A percentile compares a stretch with the other conserved stretches of the same genome.
Conservation (phyloP, 148 eudicot genomes). For the Agrostemma githago region DNA sequence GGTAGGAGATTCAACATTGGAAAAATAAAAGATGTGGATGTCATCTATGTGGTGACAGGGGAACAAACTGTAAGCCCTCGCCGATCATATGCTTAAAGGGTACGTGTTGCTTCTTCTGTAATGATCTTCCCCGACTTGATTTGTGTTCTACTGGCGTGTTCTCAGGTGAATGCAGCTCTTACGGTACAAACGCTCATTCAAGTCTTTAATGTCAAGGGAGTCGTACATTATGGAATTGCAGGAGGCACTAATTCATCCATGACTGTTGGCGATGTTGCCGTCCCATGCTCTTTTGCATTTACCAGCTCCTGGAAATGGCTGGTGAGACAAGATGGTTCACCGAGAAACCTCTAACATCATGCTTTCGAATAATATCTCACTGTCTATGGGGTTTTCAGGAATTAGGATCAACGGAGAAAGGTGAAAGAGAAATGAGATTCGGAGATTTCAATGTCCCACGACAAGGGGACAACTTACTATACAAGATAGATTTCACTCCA, state of each 20-base stretch:
- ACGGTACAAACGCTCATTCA: constrained; percentile 45
- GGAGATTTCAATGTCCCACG: constrained; percentile 43
- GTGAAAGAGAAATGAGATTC: constrained; percentile 25
- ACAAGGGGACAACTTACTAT: constrained; percentile 41
- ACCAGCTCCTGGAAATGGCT: constrained; percentile 63
- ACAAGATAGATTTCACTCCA: constrained; percentile 33
- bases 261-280: constrained; percentile 44
- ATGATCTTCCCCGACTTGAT: background rate
- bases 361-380: background rate
- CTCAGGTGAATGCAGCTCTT: constrained; percentile 55
- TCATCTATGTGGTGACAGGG: constrained; percentile 51
- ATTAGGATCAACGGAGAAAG: constrained; percentile 22
- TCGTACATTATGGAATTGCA: constrained; percentile 64
- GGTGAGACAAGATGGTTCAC: constrained; percentile 25
- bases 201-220: constrained; percentile 41
- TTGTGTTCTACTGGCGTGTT: background rate
- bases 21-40: constrained; percentile 42
- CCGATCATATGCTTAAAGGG: background rate
- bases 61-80: constrained; percentile 43
- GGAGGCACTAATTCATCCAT: constrained; percentile 46
- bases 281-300: constrained; percentile 39
- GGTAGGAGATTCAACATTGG: constrained; percentile 61
- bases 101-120: background rate
- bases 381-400: constrained; percentile 23
- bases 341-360: background rate